These are phyloP conservation scores for Adansonia digitata DNA, from an alignment of 345 rosid species.

Conservation along the genomic window DNA sequence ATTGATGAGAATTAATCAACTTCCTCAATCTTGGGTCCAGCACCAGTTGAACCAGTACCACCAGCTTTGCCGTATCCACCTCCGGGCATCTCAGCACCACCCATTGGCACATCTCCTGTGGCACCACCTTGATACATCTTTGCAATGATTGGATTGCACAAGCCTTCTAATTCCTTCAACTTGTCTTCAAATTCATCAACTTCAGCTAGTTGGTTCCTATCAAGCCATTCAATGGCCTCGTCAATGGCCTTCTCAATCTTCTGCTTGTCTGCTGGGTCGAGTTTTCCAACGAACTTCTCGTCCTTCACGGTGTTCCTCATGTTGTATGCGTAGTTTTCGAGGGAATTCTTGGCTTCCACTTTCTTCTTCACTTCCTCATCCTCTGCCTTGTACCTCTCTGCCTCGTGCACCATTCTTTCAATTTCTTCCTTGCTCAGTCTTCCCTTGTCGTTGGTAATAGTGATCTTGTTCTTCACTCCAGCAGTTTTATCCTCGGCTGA, in stretches of 20 bases:
- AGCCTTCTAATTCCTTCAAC: constrained; percentile 26
- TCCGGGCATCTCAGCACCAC: too few relatives aligned
- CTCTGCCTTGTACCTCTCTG: constrained; percentile 28
- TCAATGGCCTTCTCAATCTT: constrained; percentile 31
- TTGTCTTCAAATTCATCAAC: constrained; percentile 30
- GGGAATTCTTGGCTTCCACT: constrained; percentile 31
- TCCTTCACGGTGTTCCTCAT: constrained; percentile 30
- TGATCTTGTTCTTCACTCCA: constrained; percentile 30
- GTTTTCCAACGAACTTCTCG: constrained; percentile 23
- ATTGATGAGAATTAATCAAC: too few relatives aligned
- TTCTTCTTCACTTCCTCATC: constrained; percentile 37
- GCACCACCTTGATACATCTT: constrained; percentile 32
- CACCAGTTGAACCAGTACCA: too few relatives aligned
- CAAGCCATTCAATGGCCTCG: constrained; percentile 27
- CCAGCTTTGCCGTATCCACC: too few relatives aligned
- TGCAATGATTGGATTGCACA: constrained; percentile 30
- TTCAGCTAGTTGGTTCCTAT: constrained; percentile 32
- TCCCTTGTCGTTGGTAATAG: constrained; percentile 34
- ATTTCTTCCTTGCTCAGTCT: constrained; percentile 33
- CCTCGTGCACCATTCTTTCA: constrained; percentile 36
- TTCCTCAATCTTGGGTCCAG: too few relatives aligned
- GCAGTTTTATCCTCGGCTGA: constrained; percentile 30
- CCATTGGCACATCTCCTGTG: constrained; percentile 16
- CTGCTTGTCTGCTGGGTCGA: constrained; percentile 21
- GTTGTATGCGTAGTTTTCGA: constrained; percentile 26